Percentiles rank a stretch among this genome's conserved stretches.
Evolutionary conservation across 306 rosid genomes (phyloP).

Genomic region (Dryas octopetala): DNA sequence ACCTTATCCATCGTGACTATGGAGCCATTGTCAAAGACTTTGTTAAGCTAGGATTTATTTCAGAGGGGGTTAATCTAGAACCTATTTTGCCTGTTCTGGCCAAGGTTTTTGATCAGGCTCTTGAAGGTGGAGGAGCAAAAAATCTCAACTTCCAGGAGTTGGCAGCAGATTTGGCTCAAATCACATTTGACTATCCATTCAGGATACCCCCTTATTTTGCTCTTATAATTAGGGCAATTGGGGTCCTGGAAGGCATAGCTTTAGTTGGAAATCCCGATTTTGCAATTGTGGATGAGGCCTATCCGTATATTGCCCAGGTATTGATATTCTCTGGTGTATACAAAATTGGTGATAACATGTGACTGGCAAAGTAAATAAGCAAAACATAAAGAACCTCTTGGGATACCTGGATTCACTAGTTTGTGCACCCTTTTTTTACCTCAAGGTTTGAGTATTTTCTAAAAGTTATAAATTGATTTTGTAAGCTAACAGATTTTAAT

Average conservation of each 20-base stretch:
- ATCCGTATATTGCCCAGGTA: constrained; percentile 99
- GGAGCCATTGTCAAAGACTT: constrained; percentile 93
- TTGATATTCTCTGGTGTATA: neutral
- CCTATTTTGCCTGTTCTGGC: constrained; percentile 97
- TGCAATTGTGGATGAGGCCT: constrained; percentile 98
- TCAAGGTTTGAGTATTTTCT: neutral
- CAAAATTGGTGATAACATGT: neutral
- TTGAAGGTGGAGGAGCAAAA: constrained; percentile 99
- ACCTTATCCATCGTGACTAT: constrained; percentile 96
- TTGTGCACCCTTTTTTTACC: neutral
- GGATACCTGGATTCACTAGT: neutral
- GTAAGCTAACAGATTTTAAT: neutral
- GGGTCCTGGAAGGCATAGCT: constrained; percentile 96
- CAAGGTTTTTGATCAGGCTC: constrained; percentile 97
- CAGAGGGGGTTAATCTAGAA: constrained; percentile 92
- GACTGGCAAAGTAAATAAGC: neutral
- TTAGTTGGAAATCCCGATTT: constrained; percentile 95
- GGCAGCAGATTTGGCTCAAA: constrained; percentile 96
- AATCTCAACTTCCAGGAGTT: constrained; percentile 96
- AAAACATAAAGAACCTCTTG: neutral
- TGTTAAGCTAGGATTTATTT: constrained; percentile 85
- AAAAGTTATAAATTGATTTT: neutral
- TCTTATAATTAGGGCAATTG: constrained; percentile 96
- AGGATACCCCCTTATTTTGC: constrained; percentile 98
- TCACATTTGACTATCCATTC: constrained; percentile 98